These are phyloP conservation scores for Penicillium silybi DNA, from an alignment of 495 filamentous ascomycete species.

Conservation along the genomic window DNA sequence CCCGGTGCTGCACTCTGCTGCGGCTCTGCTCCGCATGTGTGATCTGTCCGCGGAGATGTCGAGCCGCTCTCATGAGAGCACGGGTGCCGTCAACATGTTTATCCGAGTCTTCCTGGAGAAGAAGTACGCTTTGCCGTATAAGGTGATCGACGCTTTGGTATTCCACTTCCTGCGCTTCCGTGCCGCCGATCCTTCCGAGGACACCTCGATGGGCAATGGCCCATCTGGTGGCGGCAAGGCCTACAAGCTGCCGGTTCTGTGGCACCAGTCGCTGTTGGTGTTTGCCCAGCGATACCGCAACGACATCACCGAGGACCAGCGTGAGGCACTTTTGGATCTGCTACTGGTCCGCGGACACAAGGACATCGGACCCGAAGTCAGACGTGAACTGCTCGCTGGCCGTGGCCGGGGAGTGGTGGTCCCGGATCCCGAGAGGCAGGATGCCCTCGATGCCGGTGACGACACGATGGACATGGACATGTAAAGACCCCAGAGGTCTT, in stretches of 20 bases:
- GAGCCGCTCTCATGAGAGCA: conserved; percentile 66
- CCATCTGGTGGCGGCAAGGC: conserved; percentile 40
- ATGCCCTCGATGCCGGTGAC: conserved; percentile 65
- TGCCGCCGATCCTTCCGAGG: conserved; percentile 47
- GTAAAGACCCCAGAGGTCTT: conserved; percentile 30
- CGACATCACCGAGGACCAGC: conserved; percentile 87
- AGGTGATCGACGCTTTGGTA: conserved; percentile 89
- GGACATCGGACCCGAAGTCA: conserved; percentile 83
- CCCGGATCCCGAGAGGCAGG: conserved; percentile 52
- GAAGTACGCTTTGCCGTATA: conserved; percentile 92
- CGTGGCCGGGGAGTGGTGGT: conserved; percentile 76
- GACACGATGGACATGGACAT: conserved; percentile 73
- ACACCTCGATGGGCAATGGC: conserved; percentile 40
- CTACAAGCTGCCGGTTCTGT: conserved; percentile 73
- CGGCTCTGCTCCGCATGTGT: conserved; percentile 83
- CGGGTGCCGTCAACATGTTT: conserved; percentile 85
- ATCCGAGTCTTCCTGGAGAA: conserved; percentile 92
- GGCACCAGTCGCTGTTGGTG: conserved; percentile 83
- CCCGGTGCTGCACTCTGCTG: conserved; percentile 88
- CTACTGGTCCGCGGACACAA: conserved; percentile 83
- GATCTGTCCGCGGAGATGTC: conserved; percentile 90
- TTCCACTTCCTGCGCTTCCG: conserved; percentile 95
- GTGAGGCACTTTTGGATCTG: conserved; percentile 87
- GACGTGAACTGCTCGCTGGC: conserved; percentile 85
- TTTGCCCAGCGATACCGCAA: conserved; percentile 95